Conservation (phyloP, 257 asterid genomes). For the Gardenia jasminoides region DNA sequence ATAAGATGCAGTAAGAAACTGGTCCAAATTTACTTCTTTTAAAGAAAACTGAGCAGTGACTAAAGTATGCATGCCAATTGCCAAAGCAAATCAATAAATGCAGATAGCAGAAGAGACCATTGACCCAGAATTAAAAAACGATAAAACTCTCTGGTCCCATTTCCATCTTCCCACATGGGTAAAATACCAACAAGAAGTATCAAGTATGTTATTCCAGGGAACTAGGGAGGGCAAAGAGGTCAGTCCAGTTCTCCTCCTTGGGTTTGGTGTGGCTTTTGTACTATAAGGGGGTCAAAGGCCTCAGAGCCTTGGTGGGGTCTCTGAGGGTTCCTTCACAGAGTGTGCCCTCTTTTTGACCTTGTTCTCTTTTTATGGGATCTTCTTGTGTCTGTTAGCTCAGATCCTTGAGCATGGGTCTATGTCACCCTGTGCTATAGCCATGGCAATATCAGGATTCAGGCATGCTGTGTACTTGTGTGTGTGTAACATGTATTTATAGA, state of each 20-base stretch:
- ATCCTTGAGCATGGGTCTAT: slow-evolving; percentile 49
- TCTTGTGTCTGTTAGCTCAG: slow-evolving; percentile 41
- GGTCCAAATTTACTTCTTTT: slow-evolving; percentile 19
- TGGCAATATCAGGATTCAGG: slow-evolving; percentile 13
- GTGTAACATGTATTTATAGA: neutral
- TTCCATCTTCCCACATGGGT: neutral
- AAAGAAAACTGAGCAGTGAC: slow-evolving; percentile 15
- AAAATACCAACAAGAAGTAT: slow-evolving; percentile 1
- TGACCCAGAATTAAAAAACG: slow-evolving; percentile 22
- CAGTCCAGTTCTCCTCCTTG: neutral
- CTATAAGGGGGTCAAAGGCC: slow-evolving; percentile 46
- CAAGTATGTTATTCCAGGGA: neutral
- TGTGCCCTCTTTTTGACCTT: slow-evolving; percentile 54
- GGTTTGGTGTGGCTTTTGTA: slow-evolving; percentile 25
- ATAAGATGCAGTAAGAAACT: neutral
- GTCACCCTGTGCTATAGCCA: slow-evolving; percentile 23
- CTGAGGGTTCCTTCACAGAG: slow-evolving; percentile 14
- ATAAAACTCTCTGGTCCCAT: slow-evolving; percentile 11
- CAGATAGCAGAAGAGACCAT: slow-evolving; percentile 24
- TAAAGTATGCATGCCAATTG: slow-evolving; percentile 35
- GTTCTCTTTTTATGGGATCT: slow-evolving; percentile 39
- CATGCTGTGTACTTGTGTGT: neutral
- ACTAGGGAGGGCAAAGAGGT: slow-evolving; percentile 26
- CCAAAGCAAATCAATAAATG: slow-evolving; percentile 29
- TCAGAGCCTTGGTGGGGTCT: slow-evolving; percentile 30